These are phyloP conservation scores for Penicilliopsis zonata DNA, from an alignment of 495 filamentous ascomycete genomes.

Conservation along the genomic window DNA sequence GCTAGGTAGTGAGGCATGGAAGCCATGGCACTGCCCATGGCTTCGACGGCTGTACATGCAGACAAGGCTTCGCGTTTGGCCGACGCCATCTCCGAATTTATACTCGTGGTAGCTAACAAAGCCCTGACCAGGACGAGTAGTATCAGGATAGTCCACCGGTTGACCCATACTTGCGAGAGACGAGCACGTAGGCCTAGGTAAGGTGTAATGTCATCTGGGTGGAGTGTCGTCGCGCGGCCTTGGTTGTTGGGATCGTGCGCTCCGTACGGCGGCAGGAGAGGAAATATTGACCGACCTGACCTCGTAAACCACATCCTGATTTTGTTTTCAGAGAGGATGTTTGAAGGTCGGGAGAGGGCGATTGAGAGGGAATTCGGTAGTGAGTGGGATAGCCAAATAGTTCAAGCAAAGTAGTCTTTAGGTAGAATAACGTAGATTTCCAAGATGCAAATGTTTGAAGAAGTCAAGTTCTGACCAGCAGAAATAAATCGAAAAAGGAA, in stretches of 20 bases:
- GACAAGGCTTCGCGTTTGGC: constrained; percentile 73
- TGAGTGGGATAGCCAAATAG: too few species aligned
- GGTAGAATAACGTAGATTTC: too few species aligned
- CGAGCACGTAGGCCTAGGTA: constrained; percentile 85
- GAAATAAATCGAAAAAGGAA: neutral
- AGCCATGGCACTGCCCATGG: constrained; percentile 87
- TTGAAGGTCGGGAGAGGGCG: too few species aligned
- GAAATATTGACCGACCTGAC: constrained; percentile 24
- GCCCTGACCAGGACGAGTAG: constrained; percentile 72
- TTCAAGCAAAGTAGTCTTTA: neutral
- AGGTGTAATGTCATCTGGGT: constrained; percentile 79
- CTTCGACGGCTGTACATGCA: constrained; percentile 86
- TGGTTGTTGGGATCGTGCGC: constrained; percentile 24
- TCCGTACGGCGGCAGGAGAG: constrained; percentile 33
- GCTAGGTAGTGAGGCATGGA: constrained; percentile 95
- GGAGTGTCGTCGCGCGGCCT: constrained; percentile 16
- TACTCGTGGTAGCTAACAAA: constrained; percentile 55
- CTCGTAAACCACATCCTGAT: constrained; percentile 22
- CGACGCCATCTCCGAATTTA: constrained; percentile 59
- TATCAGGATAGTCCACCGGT: constrained; percentile 89
- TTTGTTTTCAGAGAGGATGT: too few species aligned
- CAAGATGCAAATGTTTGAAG: too few species aligned
- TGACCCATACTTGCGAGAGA: constrained; percentile 92
- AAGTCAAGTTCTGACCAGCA: constrained; percentile 8
- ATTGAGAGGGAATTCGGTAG: too few species aligned